phyloP scores from a whole-genome alignment of 2,329 filamentous ascomycete genomes.

The Sphaerulina musiva region DNA sequence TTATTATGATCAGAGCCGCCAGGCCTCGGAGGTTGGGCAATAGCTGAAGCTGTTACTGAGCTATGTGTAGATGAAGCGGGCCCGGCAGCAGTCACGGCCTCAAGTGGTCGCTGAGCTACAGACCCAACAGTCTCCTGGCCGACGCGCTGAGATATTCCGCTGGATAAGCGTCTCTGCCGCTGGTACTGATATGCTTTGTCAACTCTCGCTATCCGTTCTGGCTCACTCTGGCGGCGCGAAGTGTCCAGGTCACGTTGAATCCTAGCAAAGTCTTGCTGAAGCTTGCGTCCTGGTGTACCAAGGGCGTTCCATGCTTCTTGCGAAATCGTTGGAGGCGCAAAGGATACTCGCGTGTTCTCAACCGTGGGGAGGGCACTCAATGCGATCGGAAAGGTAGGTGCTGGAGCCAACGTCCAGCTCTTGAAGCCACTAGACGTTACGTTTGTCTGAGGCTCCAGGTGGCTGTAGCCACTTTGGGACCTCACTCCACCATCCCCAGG shows the following conservation, averaged over 20 bases:
- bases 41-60: background rate
- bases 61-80: background rate
- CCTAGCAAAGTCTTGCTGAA: background rate
- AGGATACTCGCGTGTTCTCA: background rate
- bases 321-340: background rate
- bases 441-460: background rate
- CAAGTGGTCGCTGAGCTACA: background rate
- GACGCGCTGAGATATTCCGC: background rate
- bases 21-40: background rate
- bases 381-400: background rate
- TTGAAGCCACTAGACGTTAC: background rate
- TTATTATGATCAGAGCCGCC: background rate
- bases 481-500: background rate
- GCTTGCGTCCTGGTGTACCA: background rate
- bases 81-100: background rate
- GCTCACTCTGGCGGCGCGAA: background rate
- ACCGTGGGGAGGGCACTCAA: background rate
- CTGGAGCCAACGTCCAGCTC: background rate
- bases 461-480: background rate
- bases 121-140: background rate
- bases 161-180: slow-evolving; percentile 2
- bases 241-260: slow-evolving; percentile 1
- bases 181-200: slow-evolving; percentile 1
- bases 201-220: slow-evolving; percentile 1
- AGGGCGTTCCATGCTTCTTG: slow-evolving; percentile 4